Base-by-base conservation (phyloP, 495 filamentous ascomycete species). In the Lophium mytilinum region DNA sequence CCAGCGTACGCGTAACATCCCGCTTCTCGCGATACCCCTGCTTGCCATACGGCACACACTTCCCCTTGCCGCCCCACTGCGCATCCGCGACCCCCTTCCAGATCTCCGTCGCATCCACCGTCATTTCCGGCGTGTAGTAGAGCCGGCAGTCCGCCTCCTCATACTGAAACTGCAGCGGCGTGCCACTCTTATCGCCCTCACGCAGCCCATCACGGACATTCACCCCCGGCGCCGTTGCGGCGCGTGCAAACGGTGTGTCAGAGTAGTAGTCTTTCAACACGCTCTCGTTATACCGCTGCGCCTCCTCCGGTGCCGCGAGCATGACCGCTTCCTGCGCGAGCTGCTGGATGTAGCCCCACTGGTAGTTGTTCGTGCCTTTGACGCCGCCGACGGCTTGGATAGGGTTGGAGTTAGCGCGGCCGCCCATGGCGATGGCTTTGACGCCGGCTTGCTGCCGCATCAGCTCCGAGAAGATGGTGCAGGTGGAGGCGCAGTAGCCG, bases 341-440 rank as follows among this genome's bases (percentile, higher is more conserved):
- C 18, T n/a, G 40, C 37, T 62, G 58, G 40, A 68, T 66, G 55
- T 55, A 52, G 21, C 45, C 37, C 56, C 53, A 60, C 3, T 42
- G 36, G 43, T 40, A 53, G 15, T 56, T 52, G 51, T 63, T 63
- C 0, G 56, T 61, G 19, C 84, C 83, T 63, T 83, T 83, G 1
- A 80, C 76, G 19, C 78, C 78, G 9, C 83, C 83, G 10, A 85
- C 73, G 8, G 75, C 80, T 69, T 86, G 83, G 68, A 86, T 88
- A 5, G 78, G 74, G 14, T 66, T 71, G 3, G 68, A 51, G 40
- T 69, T 64, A 2, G 83, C 78, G 11, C 83, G 76, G 15, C 84
- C 84, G 21, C 84, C 84, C 24, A 86, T 70, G 0, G 76, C 77
- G 42, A 88, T 75, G 35, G 78, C 78, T 60, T 78, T 79, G 1